Evolutionary conservation across 2,329 filamentous ascomycete species (phyloP).

Genomic region (Pseudogymnoascus sp.): DNA sequence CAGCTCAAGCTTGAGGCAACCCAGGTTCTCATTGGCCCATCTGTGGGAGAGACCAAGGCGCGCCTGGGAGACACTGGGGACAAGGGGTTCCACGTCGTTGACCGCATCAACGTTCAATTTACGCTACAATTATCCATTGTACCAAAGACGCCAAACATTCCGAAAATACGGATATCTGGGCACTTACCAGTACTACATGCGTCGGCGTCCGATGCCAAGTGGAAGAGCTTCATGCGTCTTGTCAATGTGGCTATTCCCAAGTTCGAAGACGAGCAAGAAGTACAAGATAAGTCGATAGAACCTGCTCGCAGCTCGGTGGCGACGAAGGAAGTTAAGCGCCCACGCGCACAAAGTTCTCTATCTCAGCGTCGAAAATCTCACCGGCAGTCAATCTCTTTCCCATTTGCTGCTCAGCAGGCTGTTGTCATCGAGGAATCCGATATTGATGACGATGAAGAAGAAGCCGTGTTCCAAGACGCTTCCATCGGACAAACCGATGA

Average conservation of each 20-base stretch:
- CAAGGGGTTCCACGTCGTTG: constrained; percentile 78
- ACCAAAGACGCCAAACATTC: constrained; percentile 89
- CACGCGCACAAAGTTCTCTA: constrained; percentile 22
- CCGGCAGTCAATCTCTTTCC: constrained; percentile 61
- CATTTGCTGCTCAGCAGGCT: constrained; percentile 63
- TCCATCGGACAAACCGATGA: constrained; percentile 44
- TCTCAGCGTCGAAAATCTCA: constrained; percentile 36
- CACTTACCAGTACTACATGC: constrained; percentile 88
- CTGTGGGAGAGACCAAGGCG: constrained; percentile 78
- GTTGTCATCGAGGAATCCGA: constrained; percentile 57
- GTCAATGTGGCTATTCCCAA: constrained; percentile 93
- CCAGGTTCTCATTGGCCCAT: constrained; percentile 88
- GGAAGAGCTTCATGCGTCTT: constrained; percentile 92
- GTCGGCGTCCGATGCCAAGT: constrained; percentile 87
- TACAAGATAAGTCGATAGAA: constrained; percentile 13
- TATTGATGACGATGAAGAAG: constrained; percentile 49
- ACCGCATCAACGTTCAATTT: constrained; percentile 96
- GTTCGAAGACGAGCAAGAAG: constrained; percentile 47
- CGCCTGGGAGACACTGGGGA: constrained; percentile 64
- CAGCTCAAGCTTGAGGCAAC: constrained; percentile 87
- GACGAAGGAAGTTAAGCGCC: constrained; percentile 15
- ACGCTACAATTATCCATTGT: constrained; percentile 92
- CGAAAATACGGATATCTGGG: constrained; percentile 83
- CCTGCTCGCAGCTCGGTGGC: not conserved
- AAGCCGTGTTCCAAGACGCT: constrained; percentile 59